Conservation (phyloP, 2,329 filamentous ascomycete species). For the Sporothrix brunneoviolacea region DNA sequence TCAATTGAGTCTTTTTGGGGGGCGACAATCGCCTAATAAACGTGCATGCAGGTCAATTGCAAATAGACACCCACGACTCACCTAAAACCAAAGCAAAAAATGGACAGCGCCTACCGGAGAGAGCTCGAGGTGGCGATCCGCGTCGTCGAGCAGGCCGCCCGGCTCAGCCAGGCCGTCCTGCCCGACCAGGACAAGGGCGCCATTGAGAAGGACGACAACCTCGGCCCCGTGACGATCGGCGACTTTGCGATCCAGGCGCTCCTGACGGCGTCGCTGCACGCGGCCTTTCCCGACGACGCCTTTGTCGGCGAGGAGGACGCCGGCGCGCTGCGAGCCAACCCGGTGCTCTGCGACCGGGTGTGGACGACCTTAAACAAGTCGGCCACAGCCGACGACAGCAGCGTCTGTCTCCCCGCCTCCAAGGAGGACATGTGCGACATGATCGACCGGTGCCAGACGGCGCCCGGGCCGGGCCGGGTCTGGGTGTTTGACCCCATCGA, state of each 20-base stretch:
- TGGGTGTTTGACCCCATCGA: constrained; percentile 59
- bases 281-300: constrained; percentile 42
- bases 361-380: constrained; percentile 37
- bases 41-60: too few relatives aligned
- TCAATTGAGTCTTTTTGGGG: too few relatives aligned
- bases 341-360: constrained; percentile 38
- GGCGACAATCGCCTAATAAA: too few relatives aligned
- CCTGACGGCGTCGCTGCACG: constrained; percentile 42
- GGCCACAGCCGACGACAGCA: constrained; percentile 21
- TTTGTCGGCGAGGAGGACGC: constrained; percentile 53
- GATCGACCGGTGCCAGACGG: constrained; percentile 44
- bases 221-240: constrained; percentile 52
- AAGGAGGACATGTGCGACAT: constrained; percentile 43
- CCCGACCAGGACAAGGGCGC: constrained; percentile 41
- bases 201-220: constrained; percentile 44
- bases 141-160: constrained; percentile 39
- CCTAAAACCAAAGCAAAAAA: not conserved
- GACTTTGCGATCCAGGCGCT: constrained; percentile 55
- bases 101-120: constrained; percentile 30
- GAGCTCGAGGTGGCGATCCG: constrained; percentile 39
- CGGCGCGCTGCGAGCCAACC: constrained; percentile 37
- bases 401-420: constrained; percentile 28
- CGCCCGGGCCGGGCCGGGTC: constrained; percentile 34
- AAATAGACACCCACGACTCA: not conserved
- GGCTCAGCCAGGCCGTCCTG: constrained; percentile 44